These are phyloP conservation scores for Chloris gayana DNA, from an alignment of 176 grass and related monocot genomes.

Conservation along the genomic window DNA sequence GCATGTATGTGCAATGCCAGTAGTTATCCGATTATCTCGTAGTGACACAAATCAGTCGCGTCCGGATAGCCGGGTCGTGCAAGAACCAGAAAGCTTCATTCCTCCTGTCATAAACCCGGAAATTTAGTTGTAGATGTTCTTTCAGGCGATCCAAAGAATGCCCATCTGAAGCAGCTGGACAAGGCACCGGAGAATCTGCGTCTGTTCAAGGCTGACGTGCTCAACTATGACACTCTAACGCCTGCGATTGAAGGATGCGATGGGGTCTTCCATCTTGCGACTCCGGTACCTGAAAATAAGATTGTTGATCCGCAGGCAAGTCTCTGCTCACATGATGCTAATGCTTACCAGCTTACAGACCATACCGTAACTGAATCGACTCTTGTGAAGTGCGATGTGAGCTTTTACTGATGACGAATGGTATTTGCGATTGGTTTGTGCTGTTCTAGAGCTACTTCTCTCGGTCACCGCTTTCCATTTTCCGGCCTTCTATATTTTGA, in stretches of 20 bases:
- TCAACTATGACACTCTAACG: slow-evolving; percentile 49
- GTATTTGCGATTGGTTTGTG: too few species aligned
- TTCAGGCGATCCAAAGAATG: slow-evolving; percentile 58
- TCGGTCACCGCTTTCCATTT: too few species aligned
- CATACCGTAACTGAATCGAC: too few species aligned
- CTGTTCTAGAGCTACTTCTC: too few species aligned
- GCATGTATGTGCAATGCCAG: too few species aligned
- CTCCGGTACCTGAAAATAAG: slow-evolving; percentile 54
- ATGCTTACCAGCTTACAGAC: slow-evolving; percentile 7
- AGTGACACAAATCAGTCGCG: too few species aligned
- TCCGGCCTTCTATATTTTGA: too few species aligned
- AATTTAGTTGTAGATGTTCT: neutral
- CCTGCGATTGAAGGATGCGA: slow-evolving; percentile 51
- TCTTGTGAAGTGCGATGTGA: neutral
- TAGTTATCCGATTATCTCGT: too few species aligned
- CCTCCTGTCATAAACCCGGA: neutral
- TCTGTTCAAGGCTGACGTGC: slow-evolving; percentile 66
- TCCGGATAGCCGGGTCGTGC: too few species aligned
- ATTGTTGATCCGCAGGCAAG: slow-evolving; percentile 56
- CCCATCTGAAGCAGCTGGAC: slow-evolving; percentile 50
- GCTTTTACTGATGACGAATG: too few species aligned
- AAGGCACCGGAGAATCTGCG: slow-evolving; percentile 57
- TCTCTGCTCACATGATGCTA: neutral
- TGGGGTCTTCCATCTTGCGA: slow-evolving; percentile 66
- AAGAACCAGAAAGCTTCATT: neutral